Evolutionary conservation across 23 red algal species (phyloP), one percentile per base, ranked within the genome.

Genomic region (Agarophyton chilense): DNA sequence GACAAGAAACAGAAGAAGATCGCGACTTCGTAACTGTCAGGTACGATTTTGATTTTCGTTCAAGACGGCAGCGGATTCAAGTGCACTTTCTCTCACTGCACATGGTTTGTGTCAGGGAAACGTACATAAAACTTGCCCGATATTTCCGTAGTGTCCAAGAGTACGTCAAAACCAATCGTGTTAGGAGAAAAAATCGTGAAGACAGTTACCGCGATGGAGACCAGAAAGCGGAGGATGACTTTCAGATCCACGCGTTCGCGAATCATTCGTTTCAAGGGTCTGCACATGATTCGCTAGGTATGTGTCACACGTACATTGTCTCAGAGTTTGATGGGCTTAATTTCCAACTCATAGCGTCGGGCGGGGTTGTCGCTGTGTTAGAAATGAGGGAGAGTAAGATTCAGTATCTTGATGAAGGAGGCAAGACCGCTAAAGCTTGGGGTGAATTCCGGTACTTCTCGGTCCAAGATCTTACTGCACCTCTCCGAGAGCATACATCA

Each of bases 61-160:
- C 80, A 46, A 63, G 56, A 49, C 47, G 78, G 17, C 91, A 94
- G 45, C 67, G 25, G 19, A 19, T 94, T 56, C 34, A 56, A n/a
- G n/a, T 94, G 18, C 91, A 79, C 51, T 94, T 94, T 78, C 39
- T 94, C 7, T 94, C 81, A n/a, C 71, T 94, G 17, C 62, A 94
- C 80, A 42, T 94, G 4, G 45, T 87, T 54, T 94, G 91, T 68
- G 91, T 94, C 12, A 68, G 91, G 39, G 91, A 94, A 43, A 87
- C 91, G 9, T 94, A 87, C 61, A 68, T 86, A 40, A 52, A 67
- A 55, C 50, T 94, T 4, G 81, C 76, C 16, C 42, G 43, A 18
- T 94, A 86, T 77, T 77, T 94, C 63, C 64, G 83, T 24, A 77
- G 21, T 42, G 77, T 82, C 26, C 36, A 43, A 28, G 79, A 81